A percentile compares a stretch with the other conserved stretches of the same genome.
phyloP scores from a whole-genome alignment of 148 eudicot species.

The Persicaria maculosa region DNA sequence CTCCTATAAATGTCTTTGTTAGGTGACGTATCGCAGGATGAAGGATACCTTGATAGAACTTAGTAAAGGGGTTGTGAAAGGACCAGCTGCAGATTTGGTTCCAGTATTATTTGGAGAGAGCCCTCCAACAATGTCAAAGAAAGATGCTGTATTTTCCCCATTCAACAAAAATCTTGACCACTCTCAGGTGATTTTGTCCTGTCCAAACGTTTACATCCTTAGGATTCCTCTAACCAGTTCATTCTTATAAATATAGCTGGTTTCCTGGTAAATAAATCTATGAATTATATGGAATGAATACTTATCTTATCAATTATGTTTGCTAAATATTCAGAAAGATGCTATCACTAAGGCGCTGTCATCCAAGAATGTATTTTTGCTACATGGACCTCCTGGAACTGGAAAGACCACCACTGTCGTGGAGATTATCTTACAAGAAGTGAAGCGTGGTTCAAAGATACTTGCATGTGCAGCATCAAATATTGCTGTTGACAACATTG shows the following conservation, averaged over 20 bases:
- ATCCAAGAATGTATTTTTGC: slow-evolving; percentile 82
- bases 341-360: slow-evolving; percentile 82
- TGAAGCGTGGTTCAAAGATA: slow-evolving; percentile 93
- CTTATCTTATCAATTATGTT: neutral
- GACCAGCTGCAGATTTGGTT: slow-evolving; percentile 88
- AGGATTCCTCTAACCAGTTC: neutral
- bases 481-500: slow-evolving; percentile 96
- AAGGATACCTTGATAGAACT: slow-evolving; percentile 82
- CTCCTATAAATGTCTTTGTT: slow-evolving; percentile 17
- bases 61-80: slow-evolving; percentile 79
- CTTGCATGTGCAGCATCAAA: slow-evolving; percentile 99
- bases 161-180: slow-evolving; percentile 73
- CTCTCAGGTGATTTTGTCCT: slow-evolving; percentile 60
- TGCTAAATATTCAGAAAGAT: slow-evolving; percentile 51
- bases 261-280: neutral
- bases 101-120: slow-evolving; percentile 94
- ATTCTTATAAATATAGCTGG: neutral
- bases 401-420: slow-evolving; percentile 97
- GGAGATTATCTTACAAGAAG: slow-evolving; percentile 93
- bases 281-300: neutral
- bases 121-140: slow-evolving; percentile 53
- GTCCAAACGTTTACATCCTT: slow-evolving; percentile 2
- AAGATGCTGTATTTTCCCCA: slow-evolving; percentile 58
- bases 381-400: slow-evolving; percentile 99
- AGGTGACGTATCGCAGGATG: slow-evolving; percentile 97